Percentiles rank a stretch among this genome's conserved stretches.
phyloP scores from a whole-genome alignment of 1,284 basidiomycete genomes.

The Ganoderma resinaceum region DNA sequence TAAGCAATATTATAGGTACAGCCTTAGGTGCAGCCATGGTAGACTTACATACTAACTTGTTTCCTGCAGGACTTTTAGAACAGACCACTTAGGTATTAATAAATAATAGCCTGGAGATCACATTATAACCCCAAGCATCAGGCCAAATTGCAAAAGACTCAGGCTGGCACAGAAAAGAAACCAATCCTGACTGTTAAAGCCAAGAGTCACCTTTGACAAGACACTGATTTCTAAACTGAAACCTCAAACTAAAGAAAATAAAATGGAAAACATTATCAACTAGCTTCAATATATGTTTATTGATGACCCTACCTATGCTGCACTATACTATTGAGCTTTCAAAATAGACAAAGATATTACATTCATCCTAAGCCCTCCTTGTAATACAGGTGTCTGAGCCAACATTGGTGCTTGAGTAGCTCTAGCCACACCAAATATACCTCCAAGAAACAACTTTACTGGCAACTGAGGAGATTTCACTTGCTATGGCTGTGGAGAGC shows the following conservation, averaged over 20 bases:
- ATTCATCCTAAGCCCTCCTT: not conserved
- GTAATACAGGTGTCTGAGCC: too few species aligned
- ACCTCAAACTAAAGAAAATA: not conserved
- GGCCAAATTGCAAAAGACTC: not conserved
- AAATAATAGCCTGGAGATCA: too few species aligned
- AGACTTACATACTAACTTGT: too few species aligned
- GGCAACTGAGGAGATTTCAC: not conserved
- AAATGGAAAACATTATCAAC: not conserved
- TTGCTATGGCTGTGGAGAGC: not conserved
- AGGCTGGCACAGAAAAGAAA: not conserved
- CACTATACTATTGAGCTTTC: not conserved
- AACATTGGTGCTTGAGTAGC: too few species aligned
- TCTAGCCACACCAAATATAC: not conserved
- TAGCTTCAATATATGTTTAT: not conserved
- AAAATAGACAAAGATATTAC: not conserved
- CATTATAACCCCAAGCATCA: not conserved
- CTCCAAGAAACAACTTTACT: not conserved
- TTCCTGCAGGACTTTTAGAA: too few species aligned
- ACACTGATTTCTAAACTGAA: not conserved
- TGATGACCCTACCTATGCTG: not conserved
- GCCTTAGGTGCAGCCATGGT: too few species aligned
- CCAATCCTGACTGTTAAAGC: not conserved
- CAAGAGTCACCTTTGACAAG: not conserved
- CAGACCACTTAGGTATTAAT: too few species aligned
- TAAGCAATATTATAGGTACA: too few species aligned